Evolutionary conservation across 495 filamentous ascomycete genomes (phyloP), one percentile per base, ranked within the genome.

Genomic region (Talaromyces nanjingensis): DNA sequence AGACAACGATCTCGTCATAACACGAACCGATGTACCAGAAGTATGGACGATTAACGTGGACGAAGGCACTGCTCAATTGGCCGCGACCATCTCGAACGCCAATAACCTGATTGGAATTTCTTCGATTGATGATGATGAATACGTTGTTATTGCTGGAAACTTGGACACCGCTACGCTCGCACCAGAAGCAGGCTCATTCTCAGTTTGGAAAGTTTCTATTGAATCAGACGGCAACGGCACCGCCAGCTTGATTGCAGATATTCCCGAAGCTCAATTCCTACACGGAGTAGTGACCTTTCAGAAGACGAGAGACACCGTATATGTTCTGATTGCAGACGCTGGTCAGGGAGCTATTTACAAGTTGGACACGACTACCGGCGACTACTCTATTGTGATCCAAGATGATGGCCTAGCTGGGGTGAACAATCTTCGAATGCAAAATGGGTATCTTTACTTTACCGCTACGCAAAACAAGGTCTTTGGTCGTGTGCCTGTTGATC

Each of bases 251-350:
- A 75, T 78, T 14, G 68, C 72, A 3, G 66, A 69, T 1, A 53
- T 83, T 3, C 77, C 78, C 11, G 69, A 76, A 12, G 76, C 74
- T 0, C 53, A 64, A 27, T 73, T 78, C 22, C 56, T 77, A 47
- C 80, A 83, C 62, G 80, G 80, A 47, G 65, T 81, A 58, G 59
- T 73, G 0, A 55, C 69, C 6, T 71, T 77, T 45, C 67, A 67
- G 0, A 65, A 68, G 63, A 49, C 39, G 3, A 27, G 27, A 54
- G 66, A 60, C 2, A 68, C 66, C 8, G 20, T 66, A 24, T 25
- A 74, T 16, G 69, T 79, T 4, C 66, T 83, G 8, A 67, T 75
- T 42, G 75, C 78, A n/a, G 78, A 81, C 59, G 76, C 75, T 6
- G 68, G 62, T 12, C 66, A 72, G 34, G 78, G 75, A 0, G 67